Percentiles rank a stretch among this genome's conserved stretches.
Evolutionary conservation across 2,329 filamentous ascomycete genomes (phyloP).

Genomic region (Pseudogymnoascus sp.): DNA sequence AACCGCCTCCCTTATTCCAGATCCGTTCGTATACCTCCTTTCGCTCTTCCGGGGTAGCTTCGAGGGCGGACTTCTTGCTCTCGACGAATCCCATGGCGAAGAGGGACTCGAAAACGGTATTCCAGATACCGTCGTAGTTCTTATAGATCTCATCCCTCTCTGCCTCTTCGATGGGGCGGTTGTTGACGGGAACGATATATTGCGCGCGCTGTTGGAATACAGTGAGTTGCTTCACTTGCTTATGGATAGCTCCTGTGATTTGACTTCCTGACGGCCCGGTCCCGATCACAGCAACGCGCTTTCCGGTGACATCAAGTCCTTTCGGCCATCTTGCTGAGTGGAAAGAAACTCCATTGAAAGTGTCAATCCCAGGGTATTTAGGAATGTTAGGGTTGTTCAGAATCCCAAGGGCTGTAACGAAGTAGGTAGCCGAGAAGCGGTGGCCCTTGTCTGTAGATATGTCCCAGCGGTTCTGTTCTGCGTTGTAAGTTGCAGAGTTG

Average conservation of each 20-base stretch:
- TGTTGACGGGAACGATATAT: conserved; percentile 22
- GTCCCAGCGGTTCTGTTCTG: conserved; percentile 12
- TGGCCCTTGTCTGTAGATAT: conserved; percentile 15
- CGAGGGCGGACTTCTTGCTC: conserved; percentile 18
- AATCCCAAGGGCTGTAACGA: conserved; percentile 17
- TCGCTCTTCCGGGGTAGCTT: conserved; percentile 10
- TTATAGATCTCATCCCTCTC: conserved; percentile 18
- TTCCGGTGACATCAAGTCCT: conserved; percentile 40
- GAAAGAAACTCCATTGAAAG: conserved; percentile 42
- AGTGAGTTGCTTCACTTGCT: conserved; percentile 31
- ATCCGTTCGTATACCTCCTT: neutral
- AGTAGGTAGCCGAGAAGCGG: conserved; percentile 12
- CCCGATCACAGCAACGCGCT: conserved; percentile 48
- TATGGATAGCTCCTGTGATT: conserved; percentile 31
- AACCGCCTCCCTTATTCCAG: conserved; percentile 16
- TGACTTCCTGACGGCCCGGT: conserved; percentile 49
- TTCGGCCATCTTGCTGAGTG: conserved; percentile 48
- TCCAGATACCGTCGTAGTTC: neutral
- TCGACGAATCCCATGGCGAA: conserved; percentile 31
- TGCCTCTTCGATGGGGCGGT: conserved; percentile 10
- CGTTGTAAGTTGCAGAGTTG: conserved; percentile 12
- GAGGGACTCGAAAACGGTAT: conserved; percentile 17
- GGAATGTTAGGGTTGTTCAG: conserved; percentile 18
- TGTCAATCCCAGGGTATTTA: conserved; percentile 35
- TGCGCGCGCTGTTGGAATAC: conserved; percentile 31